Percentiles rank a stretch among this genome's conserved stretches.
Evolutionary conservation across 2,329 filamentous ascomycete genomes (phyloP).

Genomic region (Aschersonia sp.): DNA sequence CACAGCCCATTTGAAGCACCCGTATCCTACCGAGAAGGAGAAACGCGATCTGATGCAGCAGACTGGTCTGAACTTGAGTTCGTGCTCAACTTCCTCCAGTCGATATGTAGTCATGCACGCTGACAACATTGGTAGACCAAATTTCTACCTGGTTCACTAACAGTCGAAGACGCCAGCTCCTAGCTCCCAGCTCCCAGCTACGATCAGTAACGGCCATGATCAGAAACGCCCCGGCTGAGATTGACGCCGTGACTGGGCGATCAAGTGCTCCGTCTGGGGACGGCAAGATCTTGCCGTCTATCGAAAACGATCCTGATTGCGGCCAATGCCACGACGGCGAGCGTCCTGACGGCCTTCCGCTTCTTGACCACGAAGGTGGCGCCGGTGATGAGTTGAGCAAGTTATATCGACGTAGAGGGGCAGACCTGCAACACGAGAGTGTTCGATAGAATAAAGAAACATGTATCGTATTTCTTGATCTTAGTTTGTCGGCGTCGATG

Average conservation of each 20-base stretch:
- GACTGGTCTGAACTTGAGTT: conserved; percentile 67
- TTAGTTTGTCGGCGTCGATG: no score
- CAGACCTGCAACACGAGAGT: conserved; percentile 30
- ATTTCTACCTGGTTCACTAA: conserved; percentile 78
- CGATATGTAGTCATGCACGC: no score
- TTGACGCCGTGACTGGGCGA: conserved; percentile 28
- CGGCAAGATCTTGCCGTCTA: conserved; percentile 22
- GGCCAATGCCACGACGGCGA: no score
- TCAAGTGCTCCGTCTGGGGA: conserved; percentile 11
- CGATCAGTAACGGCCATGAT: no score
- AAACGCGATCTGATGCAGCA: conserved; percentile 67
- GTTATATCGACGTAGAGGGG: conserved; percentile 14
- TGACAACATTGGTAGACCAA: no score
- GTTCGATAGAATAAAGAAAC: no score
- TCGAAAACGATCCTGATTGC: conserved; percentile 14
- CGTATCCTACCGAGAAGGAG: conserved; percentile 79
- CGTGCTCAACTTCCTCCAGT: no score
- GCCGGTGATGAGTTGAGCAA: conserved; percentile 26
- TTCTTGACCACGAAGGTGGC: conserved; percentile 33
- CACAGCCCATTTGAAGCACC: conserved; percentile 58
- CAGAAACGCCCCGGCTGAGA: conserved; percentile 37
- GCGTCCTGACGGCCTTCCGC: conserved; percentile 20
- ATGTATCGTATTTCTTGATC: no score
- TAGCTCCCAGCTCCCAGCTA: conserved; percentile 42
- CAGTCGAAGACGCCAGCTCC: conserved; percentile 54